These are phyloP conservation scores for Acrasis kona DNA, from an alignment of 78 protist genomes.

Conservation along the genomic window DNA sequence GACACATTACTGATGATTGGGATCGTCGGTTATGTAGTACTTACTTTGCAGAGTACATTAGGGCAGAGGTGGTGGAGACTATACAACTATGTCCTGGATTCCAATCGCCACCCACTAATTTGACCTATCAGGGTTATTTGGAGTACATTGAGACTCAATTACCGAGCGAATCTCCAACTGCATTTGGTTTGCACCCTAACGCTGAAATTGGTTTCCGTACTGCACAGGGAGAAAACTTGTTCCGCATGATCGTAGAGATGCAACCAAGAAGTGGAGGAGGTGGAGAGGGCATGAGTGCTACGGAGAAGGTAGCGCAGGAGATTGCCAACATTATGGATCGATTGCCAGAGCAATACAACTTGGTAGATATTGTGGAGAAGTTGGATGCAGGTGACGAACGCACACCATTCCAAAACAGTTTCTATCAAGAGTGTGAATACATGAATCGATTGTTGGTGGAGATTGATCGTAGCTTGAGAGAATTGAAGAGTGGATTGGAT, in stretches of 20 bases:
- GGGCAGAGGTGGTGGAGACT: background rate
- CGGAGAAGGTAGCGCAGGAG: conserved; percentile 13
- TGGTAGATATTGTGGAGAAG: background rate
- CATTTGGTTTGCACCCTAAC: conserved; percentile 81
- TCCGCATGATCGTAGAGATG: conserved; percentile 48
- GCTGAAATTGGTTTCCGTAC: conserved; percentile 75
- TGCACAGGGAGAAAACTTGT: conserved; percentile 31
- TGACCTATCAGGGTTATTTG: too few species aligned
- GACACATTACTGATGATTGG: conserved; percentile 79
- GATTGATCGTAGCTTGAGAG: conserved; percentile 11
- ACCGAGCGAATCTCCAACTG: conserved; percentile 66
- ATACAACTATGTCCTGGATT: conserved; percentile 46
- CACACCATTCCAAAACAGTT: conserved; percentile 28
- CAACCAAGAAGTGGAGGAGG: conserved; percentile 21
- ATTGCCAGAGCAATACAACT: conserved; percentile 26
- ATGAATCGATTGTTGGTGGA: conserved; percentile 27
- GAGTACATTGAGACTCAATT: conserved; percentile 34
- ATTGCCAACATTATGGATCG: conserved; percentile 26
- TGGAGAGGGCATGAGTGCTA: conserved; percentile 2
- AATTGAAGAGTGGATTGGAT: conserved; percentile 49
- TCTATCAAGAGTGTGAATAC: conserved; percentile 40
- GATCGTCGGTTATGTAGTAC: conserved; percentile 70
- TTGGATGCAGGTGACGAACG: conserved; percentile 6
- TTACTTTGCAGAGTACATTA: conserved; percentile 31
- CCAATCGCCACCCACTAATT: conserved; percentile 6